Base-by-base conservation (phyloP, 371 early-diverging fungal species). In the Cokeromyces recurvatus region DNA sequence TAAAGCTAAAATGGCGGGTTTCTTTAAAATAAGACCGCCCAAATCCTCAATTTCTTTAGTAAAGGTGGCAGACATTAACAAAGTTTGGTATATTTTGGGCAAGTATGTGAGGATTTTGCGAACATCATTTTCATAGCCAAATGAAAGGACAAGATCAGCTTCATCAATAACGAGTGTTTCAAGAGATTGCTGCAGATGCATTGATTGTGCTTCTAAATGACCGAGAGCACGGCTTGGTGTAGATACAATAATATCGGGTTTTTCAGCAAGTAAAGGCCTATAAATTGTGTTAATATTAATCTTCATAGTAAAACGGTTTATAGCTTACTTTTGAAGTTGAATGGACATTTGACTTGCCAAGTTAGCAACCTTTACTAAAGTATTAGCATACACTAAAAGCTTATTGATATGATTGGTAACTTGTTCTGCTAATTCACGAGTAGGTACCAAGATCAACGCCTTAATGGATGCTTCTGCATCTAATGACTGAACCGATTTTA, bases 381-480 rank as follows among this genome's bases (percentile, higher is more conserved):
- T 70, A 19, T 80, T 78, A 48, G 91, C 86, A 61, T 89, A 93
- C 22, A 77, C 59, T 11, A 81, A 51, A 45, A 97, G 64, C 40
- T 87, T 81, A 29, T 82, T 75, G 38, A 92, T 57, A 45, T 89
- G 86, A 29, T 74, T 69, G 10, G 82, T 74, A 10, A 96, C 95
- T 71, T 97, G 98, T 59, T 88, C 90, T 22, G 96, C 93, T 27
- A 98, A 79, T 67, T 99, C 99, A 43, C 93, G 77, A 0, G 98
- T 97, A 3, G 99, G 99, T 4, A 97, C 98, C 21, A 99, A 70
- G 38, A 99, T 83, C 62, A 74, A 53, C 1, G 74, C 67, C 45
- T 64, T 67, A 36, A 62, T 68, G 14, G 61, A 48, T 32, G 60
- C 39, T 38, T 52, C 50, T 10, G 43, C 40, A 20, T 58, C 52